Evolutionary conservation across 768 basidiomycete species (phyloP).

Genomic region (Calocybe indica): DNA sequence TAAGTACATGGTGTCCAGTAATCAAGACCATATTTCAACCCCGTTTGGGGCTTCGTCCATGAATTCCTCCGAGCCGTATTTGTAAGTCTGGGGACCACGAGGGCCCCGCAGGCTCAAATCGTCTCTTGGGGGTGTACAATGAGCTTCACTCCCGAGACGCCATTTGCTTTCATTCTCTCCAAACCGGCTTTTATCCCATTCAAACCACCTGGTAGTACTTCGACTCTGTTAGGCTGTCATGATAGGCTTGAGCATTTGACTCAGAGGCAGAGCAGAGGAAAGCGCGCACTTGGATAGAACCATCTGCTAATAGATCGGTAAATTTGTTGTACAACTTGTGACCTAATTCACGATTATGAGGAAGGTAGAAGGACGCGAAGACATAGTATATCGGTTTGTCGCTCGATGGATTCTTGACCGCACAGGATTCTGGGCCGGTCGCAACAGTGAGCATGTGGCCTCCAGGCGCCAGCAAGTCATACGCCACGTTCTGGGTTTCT

Average conservation of each 20-base stretch:
- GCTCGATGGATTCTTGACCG: background rate
- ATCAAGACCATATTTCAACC: too few species aligned
- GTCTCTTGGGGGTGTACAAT: slow-evolving; percentile 31
- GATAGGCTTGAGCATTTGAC: background rate
- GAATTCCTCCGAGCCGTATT: too few species aligned
- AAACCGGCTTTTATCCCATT: slow-evolving; percentile 34
- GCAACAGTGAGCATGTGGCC: slow-evolving; percentile 14
- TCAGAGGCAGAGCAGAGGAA: background rate
- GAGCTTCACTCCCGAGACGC: slow-evolving; percentile 40
- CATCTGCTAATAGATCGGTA: background rate
- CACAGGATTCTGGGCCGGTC: background rate
- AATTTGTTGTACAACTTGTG: background rate
- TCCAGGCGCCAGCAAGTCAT: slow-evolving; percentile 26
- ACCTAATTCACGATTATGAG: background rate
- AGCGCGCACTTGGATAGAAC: background rate
- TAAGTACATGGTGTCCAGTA: too few species aligned
- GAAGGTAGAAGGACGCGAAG: background rate
- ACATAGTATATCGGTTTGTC: background rate
- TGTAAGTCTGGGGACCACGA: too few species aligned
- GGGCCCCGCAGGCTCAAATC: background rate
- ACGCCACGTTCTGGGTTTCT: slow-evolving; percentile 31
- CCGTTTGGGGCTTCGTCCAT: too few species aligned
- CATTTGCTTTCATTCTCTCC: slow-evolving; percentile 28
- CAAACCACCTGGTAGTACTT: slow-evolving; percentile 37
- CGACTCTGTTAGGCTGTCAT: slow-evolving; percentile 37